phyloP scores from a whole-genome alignment of 352 stramenopile genomes.

The Globisporangium nunn region DNA sequence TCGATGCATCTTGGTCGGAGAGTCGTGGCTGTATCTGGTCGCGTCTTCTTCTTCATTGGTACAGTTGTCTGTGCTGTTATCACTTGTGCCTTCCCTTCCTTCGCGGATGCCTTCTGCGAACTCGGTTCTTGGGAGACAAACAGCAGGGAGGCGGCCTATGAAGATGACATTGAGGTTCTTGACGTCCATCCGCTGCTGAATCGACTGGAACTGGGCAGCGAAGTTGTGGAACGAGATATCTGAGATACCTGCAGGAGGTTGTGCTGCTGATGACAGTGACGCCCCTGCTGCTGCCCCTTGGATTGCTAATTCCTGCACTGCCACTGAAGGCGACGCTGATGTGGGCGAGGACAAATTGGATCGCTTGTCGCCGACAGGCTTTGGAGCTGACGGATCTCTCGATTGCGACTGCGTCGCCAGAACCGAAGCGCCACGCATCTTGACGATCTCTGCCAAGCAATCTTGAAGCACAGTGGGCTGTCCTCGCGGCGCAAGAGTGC shows the following conservation, averaged over 20 bases:
- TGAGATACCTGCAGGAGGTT: neutral
- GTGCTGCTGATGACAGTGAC: constrained; percentile 1
- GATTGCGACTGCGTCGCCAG: neutral
- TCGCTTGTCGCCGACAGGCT: neutral
- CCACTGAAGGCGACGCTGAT: neutral
- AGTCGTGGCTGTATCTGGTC: neutral
- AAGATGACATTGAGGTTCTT: constrained; percentile 22
- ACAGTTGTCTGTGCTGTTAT: neutral
- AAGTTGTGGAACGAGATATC: constrained; percentile 25
- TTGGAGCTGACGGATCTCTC: neutral
- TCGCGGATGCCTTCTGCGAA: neutral
- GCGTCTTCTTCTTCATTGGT: neutral
- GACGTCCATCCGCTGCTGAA: constrained; percentile 18
- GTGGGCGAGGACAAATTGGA: neutral
- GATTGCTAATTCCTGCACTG: neutral
- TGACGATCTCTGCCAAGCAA: constrained; percentile 22
- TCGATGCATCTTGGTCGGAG: neutral
- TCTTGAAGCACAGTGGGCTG: constrained; percentile 16
- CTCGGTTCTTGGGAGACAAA: neutral
- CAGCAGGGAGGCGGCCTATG: neutral
- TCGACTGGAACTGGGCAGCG: constrained; percentile 21
- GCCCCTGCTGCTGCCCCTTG: neutral
- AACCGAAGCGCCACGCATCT: constrained; percentile 8
- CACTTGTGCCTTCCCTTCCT: neutral
- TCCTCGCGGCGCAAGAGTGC: neutral